These are phyloP conservation scores for Cercis canadensis DNA, from an alignment of 306 rosid species.

Conservation along the genomic window DNA sequence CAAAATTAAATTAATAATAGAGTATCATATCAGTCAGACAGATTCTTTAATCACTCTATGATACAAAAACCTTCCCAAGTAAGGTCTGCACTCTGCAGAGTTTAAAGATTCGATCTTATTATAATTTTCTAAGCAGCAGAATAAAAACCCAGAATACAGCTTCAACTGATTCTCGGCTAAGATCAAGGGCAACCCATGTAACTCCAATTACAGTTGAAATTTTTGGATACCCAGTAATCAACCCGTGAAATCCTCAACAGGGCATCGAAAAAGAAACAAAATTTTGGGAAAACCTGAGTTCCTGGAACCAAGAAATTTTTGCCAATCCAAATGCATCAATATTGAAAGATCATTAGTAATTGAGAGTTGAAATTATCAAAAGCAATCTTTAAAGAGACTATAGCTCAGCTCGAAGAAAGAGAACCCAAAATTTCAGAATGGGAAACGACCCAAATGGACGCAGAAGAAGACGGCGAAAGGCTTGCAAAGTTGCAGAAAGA, in stretches of 20 bases:
- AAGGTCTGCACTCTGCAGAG: constrained; percentile 33
- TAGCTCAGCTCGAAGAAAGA: constrained; percentile 46
- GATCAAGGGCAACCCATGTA: constrained; percentile 41
- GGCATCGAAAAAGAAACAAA: constrained; percentile 39
- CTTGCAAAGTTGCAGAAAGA: constrained; percentile 47
- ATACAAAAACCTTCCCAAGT: constrained; percentile 53
- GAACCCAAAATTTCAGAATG: constrained; percentile 43
- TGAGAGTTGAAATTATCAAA: constrained; percentile 41
- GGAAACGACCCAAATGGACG: constrained; percentile 52
- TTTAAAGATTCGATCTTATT: constrained; percentile 46
- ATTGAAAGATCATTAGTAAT: constrained; percentile 38
- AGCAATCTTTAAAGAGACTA: constrained; percentile 42
- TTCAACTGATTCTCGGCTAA: constrained; percentile 36
- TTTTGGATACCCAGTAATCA: constrained; percentile 33
- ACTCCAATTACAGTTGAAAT: constrained; percentile 31
- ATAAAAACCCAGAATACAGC: constrained; percentile 31
- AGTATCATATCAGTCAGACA: constrained; percentile 57
- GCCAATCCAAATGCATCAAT: constrained; percentile 62
- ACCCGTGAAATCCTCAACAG: constrained; percentile 22
- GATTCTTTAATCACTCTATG: constrained; percentile 54
- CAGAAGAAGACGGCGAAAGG: constrained; percentile 61
- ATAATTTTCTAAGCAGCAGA: constrained; percentile 34
- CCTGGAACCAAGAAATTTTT: constrained; percentile 43
- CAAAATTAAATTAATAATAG: constrained; percentile 47
- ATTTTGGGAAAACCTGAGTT: constrained; percentile 45